Percentiles rank a stretch among this genome's conserved stretches.
phyloP scores from a whole-genome alignment of 2,329 filamentous ascomycete species.

The Mollisia scopiformis region DNA sequence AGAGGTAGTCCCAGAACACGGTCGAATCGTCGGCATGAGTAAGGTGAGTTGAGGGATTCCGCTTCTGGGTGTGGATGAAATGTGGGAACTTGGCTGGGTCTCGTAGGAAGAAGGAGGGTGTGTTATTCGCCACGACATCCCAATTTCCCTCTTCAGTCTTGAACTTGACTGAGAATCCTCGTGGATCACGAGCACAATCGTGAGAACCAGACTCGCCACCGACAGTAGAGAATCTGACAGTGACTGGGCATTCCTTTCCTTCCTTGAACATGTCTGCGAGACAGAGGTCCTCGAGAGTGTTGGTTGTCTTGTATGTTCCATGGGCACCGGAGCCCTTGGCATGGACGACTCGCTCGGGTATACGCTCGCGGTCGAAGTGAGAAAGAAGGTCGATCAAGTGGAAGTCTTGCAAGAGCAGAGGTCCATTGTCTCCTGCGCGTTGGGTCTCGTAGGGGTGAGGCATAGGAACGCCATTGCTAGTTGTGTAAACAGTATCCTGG shows the following conservation, averaged over 20 bases:
- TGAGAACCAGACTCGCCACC: slow-evolving; percentile 73
- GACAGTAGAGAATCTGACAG: slow-evolving; percentile 74
- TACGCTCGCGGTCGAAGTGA: slow-evolving; percentile 64
- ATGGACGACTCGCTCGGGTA: slow-evolving; percentile 59
- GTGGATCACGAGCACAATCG: slow-evolving; percentile 72
- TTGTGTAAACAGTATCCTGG: slow-evolving; percentile 52
- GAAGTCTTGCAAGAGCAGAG: slow-evolving; percentile 61
- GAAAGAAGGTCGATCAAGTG: slow-evolving; percentile 63
- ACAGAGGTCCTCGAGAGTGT: slow-evolving; percentile 55
- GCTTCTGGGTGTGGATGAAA: slow-evolving; percentile 76
- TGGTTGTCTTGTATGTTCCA: slow-evolving; percentile 56
- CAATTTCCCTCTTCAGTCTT: slow-evolving; percentile 75
- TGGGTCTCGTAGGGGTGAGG: slow-evolving; percentile 61
- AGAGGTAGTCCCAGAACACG: slow-evolving; percentile 19
- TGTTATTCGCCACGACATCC: slow-evolving; percentile 74
- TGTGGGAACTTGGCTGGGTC: slow-evolving; percentile 75
- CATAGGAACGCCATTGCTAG: slow-evolving; percentile 45
- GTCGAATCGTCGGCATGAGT: slow-evolving; percentile 63
- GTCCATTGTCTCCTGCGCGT: slow-evolving; percentile 47
- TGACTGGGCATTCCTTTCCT: slow-evolving; percentile 69
- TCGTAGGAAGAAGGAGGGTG: slow-evolving; percentile 75
- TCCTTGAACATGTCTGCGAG: slow-evolving; percentile 56
- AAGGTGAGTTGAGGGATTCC: slow-evolving; percentile 70
- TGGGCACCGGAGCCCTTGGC: slow-evolving; percentile 61
- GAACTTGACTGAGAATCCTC: slow-evolving; percentile 76